These are phyloP conservation scores for Botrytis deweyae DNA, from an alignment of 2,329 filamentous ascomycete species.

Conservation along the genomic window DNA sequence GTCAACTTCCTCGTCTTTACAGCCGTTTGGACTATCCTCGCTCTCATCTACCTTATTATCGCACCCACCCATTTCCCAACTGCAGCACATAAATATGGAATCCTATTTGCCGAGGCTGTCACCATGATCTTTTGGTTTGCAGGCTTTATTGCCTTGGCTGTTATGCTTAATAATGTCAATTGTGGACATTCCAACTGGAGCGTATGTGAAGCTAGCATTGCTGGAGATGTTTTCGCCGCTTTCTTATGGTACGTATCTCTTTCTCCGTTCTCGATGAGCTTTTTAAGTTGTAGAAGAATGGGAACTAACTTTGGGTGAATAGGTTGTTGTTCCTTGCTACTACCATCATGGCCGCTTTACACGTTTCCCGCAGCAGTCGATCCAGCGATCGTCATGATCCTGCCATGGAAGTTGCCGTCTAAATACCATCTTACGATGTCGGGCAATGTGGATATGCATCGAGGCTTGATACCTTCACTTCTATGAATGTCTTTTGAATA, in stretches of 20 bases:
- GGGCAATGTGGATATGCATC: background rate
- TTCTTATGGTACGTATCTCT: slow-evolving; percentile 46
- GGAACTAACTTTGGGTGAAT: background rate
- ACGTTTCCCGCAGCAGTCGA: slow-evolving; percentile 44
- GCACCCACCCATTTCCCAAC: slow-evolving; percentile 61
- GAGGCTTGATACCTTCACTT: background rate
- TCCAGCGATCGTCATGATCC: slow-evolving; percentile 28
- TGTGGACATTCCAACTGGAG: slow-evolving; percentile 48
- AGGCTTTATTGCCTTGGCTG: slow-evolving; percentile 75
- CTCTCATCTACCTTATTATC: slow-evolving; percentile 68
- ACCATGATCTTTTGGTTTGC: slow-evolving; percentile 91
- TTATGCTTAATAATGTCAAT: slow-evolving; percentile 55
- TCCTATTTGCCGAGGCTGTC: slow-evolving; percentile 66
- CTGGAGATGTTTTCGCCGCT: slow-evolving; percentile 48
- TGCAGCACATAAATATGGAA: slow-evolving; percentile 61
- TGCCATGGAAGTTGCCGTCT: slow-evolving; percentile 26
- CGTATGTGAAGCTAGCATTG: slow-evolving; percentile 35
- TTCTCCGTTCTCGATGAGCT: background rate
- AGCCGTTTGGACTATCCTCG: slow-evolving; percentile 71
- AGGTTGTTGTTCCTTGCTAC: slow-evolving; percentile 54
- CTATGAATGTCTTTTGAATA: background rate
- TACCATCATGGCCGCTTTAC: slow-evolving; percentile 48
- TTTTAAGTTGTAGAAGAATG: background rate
- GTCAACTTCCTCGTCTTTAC: slow-evolving; percentile 80
- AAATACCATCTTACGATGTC: background rate